Evolutionary conservation across 2,329 filamentous ascomycete genomes (phyloP), one percentile per base, ranked within the genome.

Genomic region (Aspergillus sp.): DNA sequence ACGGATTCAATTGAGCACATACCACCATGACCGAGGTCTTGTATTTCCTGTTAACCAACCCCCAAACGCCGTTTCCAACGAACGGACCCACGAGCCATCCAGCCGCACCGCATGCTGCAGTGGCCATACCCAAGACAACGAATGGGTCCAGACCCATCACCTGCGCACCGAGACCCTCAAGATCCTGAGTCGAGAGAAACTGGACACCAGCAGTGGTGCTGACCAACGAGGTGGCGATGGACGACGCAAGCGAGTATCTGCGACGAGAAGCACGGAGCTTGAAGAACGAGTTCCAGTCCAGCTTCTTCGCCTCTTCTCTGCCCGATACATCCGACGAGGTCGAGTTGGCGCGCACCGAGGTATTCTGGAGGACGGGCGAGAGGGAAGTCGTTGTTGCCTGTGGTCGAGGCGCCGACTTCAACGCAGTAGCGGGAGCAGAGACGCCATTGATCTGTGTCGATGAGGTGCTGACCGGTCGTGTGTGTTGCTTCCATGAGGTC

Each of bases 271-370:
- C 86, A 60, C 91, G 89, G 47, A 97, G 83, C 64, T 82, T 81
- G 76, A 97, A 95, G 75, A 95, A 97, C 41, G 82, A 83, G 72
- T 96, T 85, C 91, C 91, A 97, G 70, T 89, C 81, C 34, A 90
- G 79, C n/a, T 67, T 60, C 31, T 66, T 52, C 43, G 59, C 51
- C 43, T 63, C 57, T 29, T 60, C 55, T 40, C 60, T 49, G 12
- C 67, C 46, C 8, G 66, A 51, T n/a, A n/a, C n/a, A 5, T 44
- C 36, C n/a, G 55, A 39, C 27, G 57, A 42, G 13, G 60, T 61
- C 19, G 60, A 65, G 36, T 65, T 60, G 10, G 52, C 38, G 13
- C 62, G 62, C 36, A 59, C 9, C 31, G 43, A 37, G 19, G 43
- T 35, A 10, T 42, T 42, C 42, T 34, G 19, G 44, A 45, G 28